These are phyloP conservation scores for Austroboletus novae-zelandiae DNA, from an alignment of 1,284 basidiomycete species.

Conservation along the genomic window DNA sequence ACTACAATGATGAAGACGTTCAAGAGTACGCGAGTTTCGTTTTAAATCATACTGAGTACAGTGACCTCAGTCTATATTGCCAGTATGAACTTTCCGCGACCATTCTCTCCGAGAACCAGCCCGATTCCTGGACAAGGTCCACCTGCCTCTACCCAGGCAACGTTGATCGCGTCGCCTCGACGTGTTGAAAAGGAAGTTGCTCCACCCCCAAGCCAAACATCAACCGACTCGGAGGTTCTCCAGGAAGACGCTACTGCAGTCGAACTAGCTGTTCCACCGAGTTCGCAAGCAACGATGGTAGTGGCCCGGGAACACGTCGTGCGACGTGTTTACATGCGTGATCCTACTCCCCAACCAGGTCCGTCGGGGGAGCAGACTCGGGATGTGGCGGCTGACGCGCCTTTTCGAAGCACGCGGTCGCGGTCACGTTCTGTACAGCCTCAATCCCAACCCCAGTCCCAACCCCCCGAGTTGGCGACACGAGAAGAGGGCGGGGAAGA, in stretches of 20 bases:
- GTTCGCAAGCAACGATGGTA: conserved; percentile 12
- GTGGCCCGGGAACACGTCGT: background rate
- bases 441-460: conserved; percentile 5
- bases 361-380: conserved; percentile 4
- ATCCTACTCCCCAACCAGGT: conserved; percentile 12
- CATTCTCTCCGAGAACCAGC: conserved; percentile 1
- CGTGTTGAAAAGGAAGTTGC: conserved; percentile 1
- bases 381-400: background rate
- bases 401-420: conserved; percentile 20
- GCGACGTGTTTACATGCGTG: conserved; percentile 6
- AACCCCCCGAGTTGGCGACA: background rate
- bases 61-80: background rate
- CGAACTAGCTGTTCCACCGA: background rate
- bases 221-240: background rate
- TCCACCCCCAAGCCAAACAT: background rate
- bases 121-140: conserved; percentile 1
- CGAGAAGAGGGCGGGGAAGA: conserved; percentile 9
- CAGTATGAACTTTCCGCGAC: conserved; percentile 5
- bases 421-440: conserved; percentile 16
- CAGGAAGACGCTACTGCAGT: background rate
- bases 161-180: conserved; percentile 23
- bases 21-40: conserved; percentile 13
- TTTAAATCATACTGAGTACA: background rate
- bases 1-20: background rate
- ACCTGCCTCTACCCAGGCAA: conserved; percentile 22